A percentile compares a stretch with the other conserved stretches of the same genome.
These are phyloP conservation scores for Hansenula sp. DNA, from an alignment of 1,139 yeast genomes.

Conservation along the genomic window DNA sequence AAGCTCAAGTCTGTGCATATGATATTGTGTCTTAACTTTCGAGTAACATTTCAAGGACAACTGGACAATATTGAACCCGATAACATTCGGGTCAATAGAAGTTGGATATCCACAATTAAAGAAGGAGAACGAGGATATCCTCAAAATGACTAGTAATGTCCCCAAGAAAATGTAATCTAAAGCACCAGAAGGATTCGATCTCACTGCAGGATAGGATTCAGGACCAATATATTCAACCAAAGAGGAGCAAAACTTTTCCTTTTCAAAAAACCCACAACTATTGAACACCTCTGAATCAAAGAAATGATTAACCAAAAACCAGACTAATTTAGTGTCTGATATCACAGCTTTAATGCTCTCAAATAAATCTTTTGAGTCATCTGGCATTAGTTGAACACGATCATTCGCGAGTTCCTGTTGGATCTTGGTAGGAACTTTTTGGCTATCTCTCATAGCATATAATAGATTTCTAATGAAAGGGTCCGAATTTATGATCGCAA, in stretches of 20 bases:
- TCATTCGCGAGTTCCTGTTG: neutral
- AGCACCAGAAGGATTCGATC: neutral
- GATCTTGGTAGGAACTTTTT: neutral
- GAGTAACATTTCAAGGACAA: slow-evolving; percentile 6
- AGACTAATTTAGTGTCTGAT: neutral
- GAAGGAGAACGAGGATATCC: slow-evolving; percentile 5
- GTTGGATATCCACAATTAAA: slow-evolving; percentile 6
- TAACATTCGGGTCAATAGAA: neutral
- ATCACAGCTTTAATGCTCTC: slow-evolving; percentile 3
- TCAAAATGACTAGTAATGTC: slow-evolving; percentile 4
- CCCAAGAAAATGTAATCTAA: slow-evolving; percentile 6
- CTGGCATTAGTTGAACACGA: neutral
- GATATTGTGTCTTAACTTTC: slow-evolving; percentile 1
- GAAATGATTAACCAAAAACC: slow-evolving; percentile 4
- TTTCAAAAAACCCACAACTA: slow-evolving; percentile 3
- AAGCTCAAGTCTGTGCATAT: neutral
- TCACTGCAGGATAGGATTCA: neutral
- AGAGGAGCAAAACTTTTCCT: neutral
- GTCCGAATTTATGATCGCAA: neutral
- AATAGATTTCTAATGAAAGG: neutral
- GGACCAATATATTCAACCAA: slow-evolving; percentile 1
- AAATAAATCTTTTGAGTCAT: neutral
- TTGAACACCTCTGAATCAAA: slow-evolving; percentile 5
- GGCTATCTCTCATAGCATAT: neutral
- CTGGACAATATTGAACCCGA: slow-evolving; percentile 1